These are phyloP conservation scores for Sisymbrium altissimum DNA, from an alignment of 345 rosid genomes.

Conservation along the genomic window DNA sequence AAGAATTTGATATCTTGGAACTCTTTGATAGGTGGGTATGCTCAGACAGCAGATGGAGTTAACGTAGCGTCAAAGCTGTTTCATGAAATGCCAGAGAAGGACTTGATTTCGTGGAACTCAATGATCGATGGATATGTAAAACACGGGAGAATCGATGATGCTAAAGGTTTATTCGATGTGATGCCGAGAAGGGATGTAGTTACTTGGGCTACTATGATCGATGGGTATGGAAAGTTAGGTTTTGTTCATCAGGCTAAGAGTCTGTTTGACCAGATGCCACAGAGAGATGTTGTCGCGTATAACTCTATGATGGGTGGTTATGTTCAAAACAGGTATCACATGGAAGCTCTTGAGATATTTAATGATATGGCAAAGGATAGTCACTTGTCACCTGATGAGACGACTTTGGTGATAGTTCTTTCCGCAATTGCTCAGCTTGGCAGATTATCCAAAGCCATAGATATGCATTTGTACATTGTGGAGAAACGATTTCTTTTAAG, in stretches of 20 bases:
- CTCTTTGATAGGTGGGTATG: constrained; percentile 56
- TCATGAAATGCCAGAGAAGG: constrained; percentile 49
- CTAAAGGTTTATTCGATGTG: constrained; percentile 40
- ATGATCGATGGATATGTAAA: constrained; percentile 57
- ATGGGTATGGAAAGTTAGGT: constrained; percentile 52
- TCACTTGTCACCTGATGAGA: constrained; percentile 45
- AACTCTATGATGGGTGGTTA: constrained; percentile 62
- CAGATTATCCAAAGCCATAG: constrained; percentile 42
- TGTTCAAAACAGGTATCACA: constrained; percentile 42
- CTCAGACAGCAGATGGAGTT: constrained; percentile 37
- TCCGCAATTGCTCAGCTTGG: constrained; percentile 57
- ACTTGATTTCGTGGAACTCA: constrained; percentile 63
- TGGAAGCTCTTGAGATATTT: constrained; percentile 51
- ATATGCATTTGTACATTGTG: constrained; percentile 43
- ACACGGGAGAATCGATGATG: constrained; percentile 43
- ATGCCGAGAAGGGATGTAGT: constrained; percentile 52
- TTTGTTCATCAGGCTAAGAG: constrained; percentile 44
- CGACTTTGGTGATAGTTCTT: constrained; percentile 45
- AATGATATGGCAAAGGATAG: constrained; percentile 40
- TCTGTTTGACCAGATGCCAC: constrained; percentile 49
- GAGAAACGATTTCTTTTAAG: constrained; percentile 34
- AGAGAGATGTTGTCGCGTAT: constrained; percentile 48
- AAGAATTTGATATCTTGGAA: constrained; percentile 63
- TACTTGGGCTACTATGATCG: constrained; percentile 58
- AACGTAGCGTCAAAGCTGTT: constrained; percentile 44